Base-by-base conservation (phyloP, 306 rosid species). In the Lotus japonicus region DNA sequence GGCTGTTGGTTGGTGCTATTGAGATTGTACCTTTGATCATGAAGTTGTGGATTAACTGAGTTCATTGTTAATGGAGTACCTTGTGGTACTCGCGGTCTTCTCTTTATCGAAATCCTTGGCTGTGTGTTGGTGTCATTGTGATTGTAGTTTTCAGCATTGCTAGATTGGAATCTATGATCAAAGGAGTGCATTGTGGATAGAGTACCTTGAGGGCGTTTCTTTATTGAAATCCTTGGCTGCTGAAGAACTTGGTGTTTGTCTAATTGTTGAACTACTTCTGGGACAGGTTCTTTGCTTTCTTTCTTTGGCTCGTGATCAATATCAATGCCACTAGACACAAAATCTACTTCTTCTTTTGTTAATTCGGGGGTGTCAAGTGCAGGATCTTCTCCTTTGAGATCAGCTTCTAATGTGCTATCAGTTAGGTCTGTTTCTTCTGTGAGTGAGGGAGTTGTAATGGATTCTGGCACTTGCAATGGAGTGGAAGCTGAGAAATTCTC, bases 1-100 rank as follows among this genome's bases (percentile, higher is more conserved):
- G 79, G 94, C 46, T 85, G 87, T 18, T 85, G 91, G 53, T 55
- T 84, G 64, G 88, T 87, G 79, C 80, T 89, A 67, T 78, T 84
- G 57, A 87, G 68, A 41, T 79, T 77, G 74, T 79, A 82, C 61
- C 60, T 84, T 16, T 76, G 87, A 60, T 83, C 82, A 39, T 55
- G 73, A 45, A 46, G 85, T 67, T 80, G 88, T 12, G 77, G 80
- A 64, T 67, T 76, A 63, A 28, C 14, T 53, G 56, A 49, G 78
- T 39, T 62, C 75, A 53, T 44, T 82, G 80, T 28, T 50, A 43
- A 11, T 7, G 74, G 55, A 70, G 64, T 42, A 62, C 85, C 62
- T 6, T 28, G 80, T 67, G 63, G 80, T 55, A 43, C 80, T 69
- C 77, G 87, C 12, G 42, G 42, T 54, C 81, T 80, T 74, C 68